Conservation (phyloP, 2,329 filamentous ascomycete species). For the Cytospora leucostoma region DNA sequence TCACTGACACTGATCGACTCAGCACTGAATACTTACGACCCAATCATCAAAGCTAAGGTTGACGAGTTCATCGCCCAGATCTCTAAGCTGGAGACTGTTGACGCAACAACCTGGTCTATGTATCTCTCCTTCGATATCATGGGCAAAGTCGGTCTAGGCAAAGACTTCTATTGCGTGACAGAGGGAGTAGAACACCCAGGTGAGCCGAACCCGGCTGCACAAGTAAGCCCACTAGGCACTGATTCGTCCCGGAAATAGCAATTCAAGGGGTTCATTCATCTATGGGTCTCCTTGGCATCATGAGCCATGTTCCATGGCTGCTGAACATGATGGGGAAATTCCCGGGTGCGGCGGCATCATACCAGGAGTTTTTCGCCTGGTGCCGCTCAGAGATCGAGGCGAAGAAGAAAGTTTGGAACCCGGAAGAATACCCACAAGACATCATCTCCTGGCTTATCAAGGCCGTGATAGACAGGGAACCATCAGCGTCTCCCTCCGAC, state of each 20-base stretch:
- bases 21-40: constrained; percentile 33
- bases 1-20: too few species aligned
- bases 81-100: constrained; percentile 24
- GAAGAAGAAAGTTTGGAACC: constrained; percentile 36
- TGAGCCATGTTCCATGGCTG: constrained; percentile 41
- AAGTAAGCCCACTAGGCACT: too few species aligned
- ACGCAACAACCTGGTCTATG: constrained; percentile 31
- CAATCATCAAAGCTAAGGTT: constrained; percentile 29
- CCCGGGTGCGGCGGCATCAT: constrained; percentile 35
- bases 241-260: constrained; percentile 23
- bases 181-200: constrained; percentile 32
- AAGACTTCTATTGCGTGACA: constrained; percentile 32
- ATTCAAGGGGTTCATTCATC: constrained; percentile 40
- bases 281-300: constrained; percentile 37
- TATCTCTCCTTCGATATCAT: constrained; percentile 35
- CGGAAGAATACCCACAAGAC: constrained; percentile 37
- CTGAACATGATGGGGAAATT: constrained; percentile 36
- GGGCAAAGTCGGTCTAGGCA: constrained; percentile 32
- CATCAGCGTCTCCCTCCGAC: constrained; percentile 37
- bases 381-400: constrained; percentile 36
- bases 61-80: constrained; percentile 29
- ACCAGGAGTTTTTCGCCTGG: constrained; percentile 36
- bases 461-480: constrained; percentile 40
- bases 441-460: constrained; percentile 44
- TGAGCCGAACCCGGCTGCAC: background rate